A percentile compares a stretch with the other conserved stretches of the same genome.
These are phyloP conservation scores for Entamoeba invadens DNA, from an alignment of 208 protist species.

Conservation along the genomic window DNA sequence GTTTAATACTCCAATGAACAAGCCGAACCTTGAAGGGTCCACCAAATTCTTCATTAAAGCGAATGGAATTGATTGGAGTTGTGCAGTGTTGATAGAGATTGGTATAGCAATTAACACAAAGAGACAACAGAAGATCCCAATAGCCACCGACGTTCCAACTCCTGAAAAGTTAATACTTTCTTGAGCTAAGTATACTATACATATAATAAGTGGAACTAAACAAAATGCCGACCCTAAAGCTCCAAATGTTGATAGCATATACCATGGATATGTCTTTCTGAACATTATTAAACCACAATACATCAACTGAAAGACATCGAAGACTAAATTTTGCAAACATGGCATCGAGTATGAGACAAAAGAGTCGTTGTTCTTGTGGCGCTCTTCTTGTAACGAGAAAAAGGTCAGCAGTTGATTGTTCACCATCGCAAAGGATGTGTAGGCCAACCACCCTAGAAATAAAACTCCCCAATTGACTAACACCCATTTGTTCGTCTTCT, in stretches of 20 bases:
- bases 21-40: neutral
- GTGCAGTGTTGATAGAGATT: neutral
- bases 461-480: neutral
- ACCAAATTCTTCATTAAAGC: neutral
- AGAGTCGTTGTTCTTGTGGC: neutral
- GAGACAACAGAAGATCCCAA: neutral
- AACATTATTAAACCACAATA: neutral
- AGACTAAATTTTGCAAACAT: neutral
- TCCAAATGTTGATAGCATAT: neutral
- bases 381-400: neutral
- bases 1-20: neutral
- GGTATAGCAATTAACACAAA: neutral
- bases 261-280: neutral
- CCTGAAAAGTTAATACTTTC: neutral
- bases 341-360: neutral
- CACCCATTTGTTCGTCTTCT: neutral
- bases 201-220: neutral
- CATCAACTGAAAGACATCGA: neutral
- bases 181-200: neutral
- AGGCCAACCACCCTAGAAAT: neutral
- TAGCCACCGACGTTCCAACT: neutral
- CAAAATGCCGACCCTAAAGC: neutral
- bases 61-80: neutral
- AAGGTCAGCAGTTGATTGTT: neutral
- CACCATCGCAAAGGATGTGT: neutral